Evolutionary conservation across 192 early-diverging fungal genomes (phyloP).

Genomic region (Thamnidium elegans): DNA sequence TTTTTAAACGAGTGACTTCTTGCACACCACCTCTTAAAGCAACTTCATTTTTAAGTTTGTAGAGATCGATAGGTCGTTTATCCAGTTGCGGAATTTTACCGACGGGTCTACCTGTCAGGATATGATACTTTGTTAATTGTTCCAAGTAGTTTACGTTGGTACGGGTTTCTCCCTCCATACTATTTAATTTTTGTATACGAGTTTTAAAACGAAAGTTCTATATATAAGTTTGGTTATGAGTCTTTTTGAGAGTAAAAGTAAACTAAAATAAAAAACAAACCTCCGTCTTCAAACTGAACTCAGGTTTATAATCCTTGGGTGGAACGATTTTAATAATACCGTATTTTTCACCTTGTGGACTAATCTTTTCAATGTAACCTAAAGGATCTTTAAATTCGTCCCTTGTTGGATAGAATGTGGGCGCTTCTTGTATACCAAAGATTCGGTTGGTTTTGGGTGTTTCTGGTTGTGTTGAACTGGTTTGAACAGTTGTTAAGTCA

Average conservation of each 20-base stretch:
- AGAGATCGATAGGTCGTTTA: constrained; percentile 84
- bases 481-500: constrained; percentile 16
- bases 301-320: constrained; percentile 79
- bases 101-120: constrained; percentile 70
- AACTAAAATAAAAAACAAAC: constrained; percentile 38
- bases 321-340: constrained; percentile 95
- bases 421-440: constrained; percentile 75
- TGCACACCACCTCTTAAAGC: constrained; percentile 70
- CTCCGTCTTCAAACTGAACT: constrained; percentile 82
- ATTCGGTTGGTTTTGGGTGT: not conserved
- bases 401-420: constrained; percentile 74
- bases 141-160: constrained; percentile 87
- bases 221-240: constrained; percentile 3
- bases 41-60: constrained; percentile 79
- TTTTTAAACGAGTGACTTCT: constrained; percentile 67
- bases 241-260: not conserved
- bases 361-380: constrained; percentile 80
- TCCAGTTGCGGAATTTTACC: constrained; percentile 80
- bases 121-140: constrained; percentile 87
- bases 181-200: constrained; percentile 86
- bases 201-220: constrained; percentile 88
- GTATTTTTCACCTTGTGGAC: constrained; percentile 67
- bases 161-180: constrained; percentile 86
- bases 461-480: not conserved
- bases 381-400: constrained; percentile 86